phyloP scores from a whole-genome alignment of 1,284 basidiomycete species.

The Cryptococcus wingfieldii region DNA sequence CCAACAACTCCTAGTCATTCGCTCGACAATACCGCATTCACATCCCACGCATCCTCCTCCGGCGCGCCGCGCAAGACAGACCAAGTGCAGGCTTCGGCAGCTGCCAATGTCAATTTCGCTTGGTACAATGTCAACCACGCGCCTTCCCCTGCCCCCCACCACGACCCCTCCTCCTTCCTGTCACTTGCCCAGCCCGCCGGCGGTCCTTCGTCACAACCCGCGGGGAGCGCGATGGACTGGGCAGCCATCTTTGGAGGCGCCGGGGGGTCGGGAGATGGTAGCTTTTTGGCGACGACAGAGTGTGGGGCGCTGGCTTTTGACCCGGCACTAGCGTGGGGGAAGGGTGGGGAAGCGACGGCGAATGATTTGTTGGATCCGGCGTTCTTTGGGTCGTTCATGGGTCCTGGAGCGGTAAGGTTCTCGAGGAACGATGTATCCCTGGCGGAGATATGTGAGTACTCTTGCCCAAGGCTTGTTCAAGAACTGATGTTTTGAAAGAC shows the following conservation, averaged over 20 bases:
- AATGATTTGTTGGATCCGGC: slow-evolving; percentile 19
- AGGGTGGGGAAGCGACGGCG: not conserved
- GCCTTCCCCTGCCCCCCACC: not conserved
- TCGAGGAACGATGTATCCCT: slow-evolving; percentile 29
- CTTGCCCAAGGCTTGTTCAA: not conserved
- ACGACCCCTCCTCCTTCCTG: not conserved
- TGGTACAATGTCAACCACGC: not conserved
- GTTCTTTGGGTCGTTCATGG: not conserved
- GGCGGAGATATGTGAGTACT: slow-evolving; percentile 24
- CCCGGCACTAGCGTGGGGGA: slow-evolving; percentile 9
- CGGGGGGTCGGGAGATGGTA: not conserved
- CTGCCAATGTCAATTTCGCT: not conserved
- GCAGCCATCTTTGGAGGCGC: not conserved
- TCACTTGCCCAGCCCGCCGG: not conserved
- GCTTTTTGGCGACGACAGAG: slow-evolving; percentile 11
- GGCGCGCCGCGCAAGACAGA: not conserved
- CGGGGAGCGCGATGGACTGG: not conserved
- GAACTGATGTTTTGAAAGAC: slow-evolving; percentile 8
- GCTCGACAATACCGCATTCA: not conserved
- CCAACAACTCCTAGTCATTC: not conserved
- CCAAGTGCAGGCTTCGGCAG: not conserved
- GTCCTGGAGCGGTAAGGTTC: slow-evolving; percentile 10
- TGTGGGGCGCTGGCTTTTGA: slow-evolving; percentile 14
- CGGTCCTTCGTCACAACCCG: not conserved
- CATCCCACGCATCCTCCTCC: not conserved